A percentile compares a stretch with the other conserved stretches of the same genome.
Evolutionary conservation across 306 rosid genomes (phyloP).

Genomic region (Neltuma alba): DNA sequence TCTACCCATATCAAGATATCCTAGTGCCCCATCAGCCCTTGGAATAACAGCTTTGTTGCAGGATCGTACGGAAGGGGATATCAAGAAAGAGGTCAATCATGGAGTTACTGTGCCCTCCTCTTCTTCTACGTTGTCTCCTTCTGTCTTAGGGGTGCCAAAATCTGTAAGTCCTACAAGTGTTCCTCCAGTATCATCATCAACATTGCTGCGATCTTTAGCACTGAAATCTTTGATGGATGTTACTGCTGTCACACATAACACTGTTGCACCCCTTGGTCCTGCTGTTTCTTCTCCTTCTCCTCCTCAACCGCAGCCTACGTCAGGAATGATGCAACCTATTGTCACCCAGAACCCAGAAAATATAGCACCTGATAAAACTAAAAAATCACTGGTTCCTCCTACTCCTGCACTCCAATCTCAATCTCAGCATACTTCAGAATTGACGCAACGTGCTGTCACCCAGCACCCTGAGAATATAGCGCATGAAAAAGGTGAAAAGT

Average conservation of each 20-base stretch:
- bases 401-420: constrained; percentile 32
- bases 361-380: constrained; percentile 33
- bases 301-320: constrained; percentile 33
- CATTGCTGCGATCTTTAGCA: constrained; percentile 33
- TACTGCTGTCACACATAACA: constrained; percentile 31
- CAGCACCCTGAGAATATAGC: constrained; percentile 36
- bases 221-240: constrained; percentile 43
- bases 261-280: constrained; percentile 31
- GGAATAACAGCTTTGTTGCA: constrained; percentile 90
- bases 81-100: constrained; percentile 44
- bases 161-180: constrained; percentile 36
- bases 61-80: constrained; percentile 58
- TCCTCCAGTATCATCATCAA: constrained; percentile 39
- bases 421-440: constrained; percentile 34
- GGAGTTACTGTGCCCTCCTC: constrained; percentile 44
- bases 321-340: constrained; percentile 33
- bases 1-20: constrained; percentile 62
- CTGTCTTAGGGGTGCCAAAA: constrained; percentile 43
- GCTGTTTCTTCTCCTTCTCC: constrained; percentile 28
- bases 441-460: constrained; percentile 22
- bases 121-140: constrained; percentile 32
- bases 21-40: constrained; percentile 69
- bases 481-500: constrained; percentile 25
- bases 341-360: constrained; percentile 29
- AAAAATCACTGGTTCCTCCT: constrained; percentile 17